A percentile compares a stretch with the other conserved stretches of the same genome.
Evolutionary conservation across 2,329 filamentous ascomycete species (phyloP).

Genomic region (Penicillium paneum): DNA sequence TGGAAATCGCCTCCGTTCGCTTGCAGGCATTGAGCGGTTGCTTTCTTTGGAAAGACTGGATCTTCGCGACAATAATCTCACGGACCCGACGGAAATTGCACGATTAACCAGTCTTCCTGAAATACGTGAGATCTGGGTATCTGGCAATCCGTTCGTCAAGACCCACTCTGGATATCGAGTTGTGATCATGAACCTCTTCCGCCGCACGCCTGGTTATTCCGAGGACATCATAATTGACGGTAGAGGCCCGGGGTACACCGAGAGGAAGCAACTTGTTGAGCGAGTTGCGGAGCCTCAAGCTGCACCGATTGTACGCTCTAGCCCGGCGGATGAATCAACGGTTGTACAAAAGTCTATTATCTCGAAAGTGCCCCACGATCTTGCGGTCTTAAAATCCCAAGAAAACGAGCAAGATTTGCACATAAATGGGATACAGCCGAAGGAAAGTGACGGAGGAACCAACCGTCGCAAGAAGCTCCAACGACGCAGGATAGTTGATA

Average conservation of each 20-base stretch:
- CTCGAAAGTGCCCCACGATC: conserved; percentile 15
- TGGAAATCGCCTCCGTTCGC: conserved; percentile 78
- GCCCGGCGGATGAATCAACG: conserved; percentile 59
- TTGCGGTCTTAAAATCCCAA: conserved; percentile 8
- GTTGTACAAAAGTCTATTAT: conserved; percentile 64
- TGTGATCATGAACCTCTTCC: conserved; percentile 94
- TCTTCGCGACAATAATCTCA: conserved; percentile 81
- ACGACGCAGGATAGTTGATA: conserved; percentile 57
- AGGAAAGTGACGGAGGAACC: conserved; percentile 32
- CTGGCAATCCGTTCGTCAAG: conserved; percentile 86
- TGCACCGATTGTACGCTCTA: conserved; percentile 73
- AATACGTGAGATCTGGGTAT: conserved; percentile 87
- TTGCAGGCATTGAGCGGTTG: conserved; percentile 86
- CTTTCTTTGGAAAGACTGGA: conserved; percentile 87
- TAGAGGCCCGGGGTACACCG: conserved; percentile 74
- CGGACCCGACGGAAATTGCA: conserved; percentile 87
- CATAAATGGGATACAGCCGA: conserved; percentile 13
- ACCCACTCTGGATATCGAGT: conserved; percentile 82
- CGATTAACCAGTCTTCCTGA: conserved; percentile 87
- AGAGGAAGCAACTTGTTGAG: conserved; percentile 80
- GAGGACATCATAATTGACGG: conserved; percentile 90
- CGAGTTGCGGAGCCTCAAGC: conserved; percentile 71
- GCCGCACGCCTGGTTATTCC: conserved; percentile 80
- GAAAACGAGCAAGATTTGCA: conserved; percentile 16
- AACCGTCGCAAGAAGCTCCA: conserved; percentile 49